Conservation (phyloP, 78 protist species). For the Blattamonas nauphoetae region DNA sequence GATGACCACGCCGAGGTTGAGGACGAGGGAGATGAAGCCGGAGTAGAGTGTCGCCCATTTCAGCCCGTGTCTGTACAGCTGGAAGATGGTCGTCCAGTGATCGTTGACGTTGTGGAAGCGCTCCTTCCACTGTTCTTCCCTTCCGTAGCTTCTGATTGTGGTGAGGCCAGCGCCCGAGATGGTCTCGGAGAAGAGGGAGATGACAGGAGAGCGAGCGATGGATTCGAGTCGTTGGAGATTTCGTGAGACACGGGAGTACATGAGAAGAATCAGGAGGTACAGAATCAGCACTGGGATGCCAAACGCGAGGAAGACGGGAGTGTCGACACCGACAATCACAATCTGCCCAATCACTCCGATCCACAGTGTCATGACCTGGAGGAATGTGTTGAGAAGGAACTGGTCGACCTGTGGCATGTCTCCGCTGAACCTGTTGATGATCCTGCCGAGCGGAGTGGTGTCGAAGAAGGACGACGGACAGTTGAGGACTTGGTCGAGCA, state of each 20-base stretch:
- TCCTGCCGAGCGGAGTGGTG: too few species aligned
- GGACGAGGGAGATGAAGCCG: not conserved
- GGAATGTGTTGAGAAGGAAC: slow-evolving; percentile 8
- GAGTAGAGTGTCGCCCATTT: not conserved
- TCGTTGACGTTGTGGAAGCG: not conserved
- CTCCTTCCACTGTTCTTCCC: not conserved
- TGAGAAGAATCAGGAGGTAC: slow-evolving; percentile 49
- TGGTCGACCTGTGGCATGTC: too few species aligned
- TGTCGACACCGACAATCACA: slow-evolving; percentile 25
- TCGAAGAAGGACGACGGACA: too few species aligned
- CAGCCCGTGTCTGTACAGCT: not conserved
- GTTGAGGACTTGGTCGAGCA: slow-evolving; percentile 40
- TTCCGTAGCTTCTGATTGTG: slow-evolving; percentile 46
- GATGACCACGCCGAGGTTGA: not conserved
- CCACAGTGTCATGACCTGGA: not conserved
- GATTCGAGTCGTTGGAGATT: too few species aligned
- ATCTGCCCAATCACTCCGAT: slow-evolving; percentile 16
- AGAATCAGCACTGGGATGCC: slow-evolving; percentile 30
- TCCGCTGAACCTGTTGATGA: too few species aligned
- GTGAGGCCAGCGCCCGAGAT: too few species aligned
- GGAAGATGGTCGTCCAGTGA: not conserved
- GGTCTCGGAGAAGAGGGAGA: too few species aligned
- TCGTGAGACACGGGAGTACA: slow-evolving; percentile 47
- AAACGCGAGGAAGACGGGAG: too few species aligned
- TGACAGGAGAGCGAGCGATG: too few species aligned